Conservation (phyloP, 106 monocot species). For the Phalaenopsis equestris region DNA sequence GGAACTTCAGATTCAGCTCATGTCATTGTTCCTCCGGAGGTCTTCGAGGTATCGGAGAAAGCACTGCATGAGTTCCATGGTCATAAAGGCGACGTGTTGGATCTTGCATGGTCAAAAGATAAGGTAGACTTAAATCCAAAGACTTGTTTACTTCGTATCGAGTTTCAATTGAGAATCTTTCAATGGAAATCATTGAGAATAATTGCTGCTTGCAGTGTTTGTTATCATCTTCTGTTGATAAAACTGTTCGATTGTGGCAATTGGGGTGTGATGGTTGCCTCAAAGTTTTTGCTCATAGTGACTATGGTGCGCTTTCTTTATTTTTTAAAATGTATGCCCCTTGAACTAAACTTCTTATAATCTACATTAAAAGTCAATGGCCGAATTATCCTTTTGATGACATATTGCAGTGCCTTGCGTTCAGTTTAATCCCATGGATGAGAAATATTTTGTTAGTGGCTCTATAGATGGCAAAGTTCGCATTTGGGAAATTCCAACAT, state of each 20-base stretch:
- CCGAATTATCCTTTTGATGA: neutral
- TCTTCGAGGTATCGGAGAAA: slow-evolving; percentile 44
- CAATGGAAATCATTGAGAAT: neutral
- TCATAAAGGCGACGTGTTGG: slow-evolving; percentile 57
- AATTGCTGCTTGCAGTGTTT: slow-evolving; percentile 1
- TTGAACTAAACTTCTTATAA: neutral
- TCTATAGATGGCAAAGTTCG: slow-evolving; percentile 85
- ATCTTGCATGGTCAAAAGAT: slow-evolving; percentile 76
- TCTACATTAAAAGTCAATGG: neutral
- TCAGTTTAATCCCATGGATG: slow-evolving; percentile 62
- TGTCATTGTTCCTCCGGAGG: slow-evolving; percentile 49
- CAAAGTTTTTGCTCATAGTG: slow-evolving; percentile 29
- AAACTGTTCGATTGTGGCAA: slow-evolving; percentile 45
- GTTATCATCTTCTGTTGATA: slow-evolving; percentile 50
- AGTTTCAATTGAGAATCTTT: neutral
- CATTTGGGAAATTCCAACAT: slow-evolving; percentile 45
- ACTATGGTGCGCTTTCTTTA: slow-evolving; percentile 24
- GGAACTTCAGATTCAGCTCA: slow-evolving; percentile 36
- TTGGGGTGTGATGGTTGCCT: slow-evolving; percentile 23
- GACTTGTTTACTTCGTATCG: neutral
- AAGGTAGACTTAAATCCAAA: slow-evolving; percentile 23
- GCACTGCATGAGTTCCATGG: slow-evolving; percentile 68
- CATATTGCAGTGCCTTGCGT: slow-evolving; percentile 65
- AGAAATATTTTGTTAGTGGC: slow-evolving; percentile 66
- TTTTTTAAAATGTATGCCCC: neutral